Evolutionary conservation across 2,329 filamentous ascomycete genomes (phyloP).

Genomic region (Pseudogymnoascus sp.): DNA sequence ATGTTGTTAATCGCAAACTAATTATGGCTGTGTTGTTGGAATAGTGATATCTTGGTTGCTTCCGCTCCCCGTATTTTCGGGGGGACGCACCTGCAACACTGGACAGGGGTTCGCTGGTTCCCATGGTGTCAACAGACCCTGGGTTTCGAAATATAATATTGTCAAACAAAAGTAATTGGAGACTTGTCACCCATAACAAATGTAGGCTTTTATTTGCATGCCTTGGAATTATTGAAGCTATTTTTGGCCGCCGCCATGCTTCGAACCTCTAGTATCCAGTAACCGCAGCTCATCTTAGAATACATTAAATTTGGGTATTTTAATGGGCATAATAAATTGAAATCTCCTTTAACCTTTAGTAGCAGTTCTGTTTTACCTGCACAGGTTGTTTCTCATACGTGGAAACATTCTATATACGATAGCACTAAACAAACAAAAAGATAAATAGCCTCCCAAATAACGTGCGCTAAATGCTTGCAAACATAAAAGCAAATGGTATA

Average conservation of each 20-base stretch:
- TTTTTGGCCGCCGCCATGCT: not conserved
- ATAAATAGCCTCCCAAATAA: conserved; percentile 6
- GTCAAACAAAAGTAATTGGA: not conserved
- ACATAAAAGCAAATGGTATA: conserved; percentile 7
- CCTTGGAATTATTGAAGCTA: not conserved
- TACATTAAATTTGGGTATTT: conserved; percentile 9
- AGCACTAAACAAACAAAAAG: not conserved
- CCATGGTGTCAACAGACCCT: not conserved
- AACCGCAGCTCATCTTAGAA: not conserved
- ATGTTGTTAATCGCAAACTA: conserved; percentile 4
- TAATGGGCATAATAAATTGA: conserved; percentile 7
- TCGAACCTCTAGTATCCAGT: not conserved
- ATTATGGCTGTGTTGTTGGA: conserved; percentile 8
- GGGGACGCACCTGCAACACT: not conserved
- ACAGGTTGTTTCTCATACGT: conserved; percentile 2
- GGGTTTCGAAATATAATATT: not conserved
- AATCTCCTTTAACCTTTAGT: conserved; percentile 3
- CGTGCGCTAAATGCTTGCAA: conserved; percentile 12
- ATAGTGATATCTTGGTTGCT: conserved; percentile 8
- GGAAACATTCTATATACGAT: conserved; percentile 3
- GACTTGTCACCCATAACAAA: not conserved
- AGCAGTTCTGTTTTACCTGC: conserved; percentile 12
- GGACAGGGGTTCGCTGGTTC: not conserved
- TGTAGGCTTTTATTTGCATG: not conserved
- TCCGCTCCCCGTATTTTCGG: conserved; percentile 1